Evolutionary conservation across 1,284 basidiomycete species (phyloP), one percentile per base, ranked within the genome.

Genomic region (Cryptococcus wingfieldii): DNA sequence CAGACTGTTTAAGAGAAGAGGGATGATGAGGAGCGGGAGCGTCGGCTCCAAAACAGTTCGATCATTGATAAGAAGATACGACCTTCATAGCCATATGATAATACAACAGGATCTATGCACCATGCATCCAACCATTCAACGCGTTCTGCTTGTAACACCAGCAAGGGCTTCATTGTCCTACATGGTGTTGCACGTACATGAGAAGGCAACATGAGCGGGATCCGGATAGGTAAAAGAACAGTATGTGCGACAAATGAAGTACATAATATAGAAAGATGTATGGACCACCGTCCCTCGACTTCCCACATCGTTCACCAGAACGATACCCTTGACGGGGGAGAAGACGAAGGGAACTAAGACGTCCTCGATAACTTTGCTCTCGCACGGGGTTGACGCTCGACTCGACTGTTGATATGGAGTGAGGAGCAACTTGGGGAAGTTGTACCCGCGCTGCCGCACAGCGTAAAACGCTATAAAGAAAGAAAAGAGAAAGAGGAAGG

Each of bases 371-470:
- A 14, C 13, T 44, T 38, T 42, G 38, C 54, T 70, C 66, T 72
- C 47, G 67, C 65, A 57, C 58, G 58, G 62, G 67, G 47, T 67
- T 72, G 70, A 72, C 70, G 66, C 70, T 72, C 70, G 59, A 72
- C 65, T 61, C 56, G 50, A 50, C 56, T 38, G 43, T 44, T 23
- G 31, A 14, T 44, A 43, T n/a, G 42, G 57, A 54, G 60, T 48
- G 55, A 64, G 60, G 69, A 70, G 68, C 69, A 70, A 71, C 66
- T 63, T 59, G 54, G 69, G 65, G 64, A 58, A 64, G 59, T 56
- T 34, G 48, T 27, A 57, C 59, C 55, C 48, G 45, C 27, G 55
- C 59, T 57, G 59, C 59, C 59, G 59, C 59, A 60, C 59, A 54
- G 54, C 55, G 48, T 49, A 37, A 46, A 54, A 60, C 42, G 42